phyloP scores from a whole-genome alignment of 805 yeast genomes.

The Metschnikowia baotianmanensis region DNA sequence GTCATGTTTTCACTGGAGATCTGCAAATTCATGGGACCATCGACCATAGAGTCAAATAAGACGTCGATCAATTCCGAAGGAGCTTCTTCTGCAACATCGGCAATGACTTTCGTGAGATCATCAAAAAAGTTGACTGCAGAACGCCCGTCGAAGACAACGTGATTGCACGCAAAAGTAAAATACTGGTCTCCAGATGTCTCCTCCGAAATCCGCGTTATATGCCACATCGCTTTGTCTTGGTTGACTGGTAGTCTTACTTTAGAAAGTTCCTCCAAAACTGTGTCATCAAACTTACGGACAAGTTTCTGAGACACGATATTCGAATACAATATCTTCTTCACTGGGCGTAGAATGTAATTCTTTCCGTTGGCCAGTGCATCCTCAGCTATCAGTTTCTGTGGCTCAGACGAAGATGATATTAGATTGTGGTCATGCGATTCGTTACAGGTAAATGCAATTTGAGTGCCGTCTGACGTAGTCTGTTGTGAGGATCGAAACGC shows the following conservation, averaged over 20 bases:
- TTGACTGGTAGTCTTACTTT: conserved; percentile 8
- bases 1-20: conserved; percentile 4
- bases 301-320: conserved; percentile 9
- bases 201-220: conserved; percentile 3
- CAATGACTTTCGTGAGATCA: conserved; percentile 10
- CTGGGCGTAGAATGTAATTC: conserved; percentile 10
- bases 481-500: conserved; percentile 7
- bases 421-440: no score
- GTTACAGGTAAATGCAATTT: not conserved
- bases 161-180: conserved; percentile 14
- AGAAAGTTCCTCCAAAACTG: conserved; percentile 4
- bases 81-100: not conserved
- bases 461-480: not conserved
- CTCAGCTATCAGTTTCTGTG: not conserved
- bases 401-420: not conserved
- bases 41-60: conserved; percentile 6
- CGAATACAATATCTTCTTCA: conserved; percentile 5
- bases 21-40: conserved; percentile 1
- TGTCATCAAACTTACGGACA: conserved; percentile 5
- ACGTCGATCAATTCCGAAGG: not conserved
- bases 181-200: conserved; percentile 3
- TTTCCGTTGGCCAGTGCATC: conserved; percentile 8
- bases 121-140: conserved; percentile 12
- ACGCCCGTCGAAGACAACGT: conserved; percentile 16
- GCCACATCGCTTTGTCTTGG: conserved; percentile 11